Percentiles rank a stretch among this genome's conserved stretches.
Evolutionary conservation across 345 rosid species (phyloP).

Genomic region (Eucalyptus erythrocorys): DNA sequence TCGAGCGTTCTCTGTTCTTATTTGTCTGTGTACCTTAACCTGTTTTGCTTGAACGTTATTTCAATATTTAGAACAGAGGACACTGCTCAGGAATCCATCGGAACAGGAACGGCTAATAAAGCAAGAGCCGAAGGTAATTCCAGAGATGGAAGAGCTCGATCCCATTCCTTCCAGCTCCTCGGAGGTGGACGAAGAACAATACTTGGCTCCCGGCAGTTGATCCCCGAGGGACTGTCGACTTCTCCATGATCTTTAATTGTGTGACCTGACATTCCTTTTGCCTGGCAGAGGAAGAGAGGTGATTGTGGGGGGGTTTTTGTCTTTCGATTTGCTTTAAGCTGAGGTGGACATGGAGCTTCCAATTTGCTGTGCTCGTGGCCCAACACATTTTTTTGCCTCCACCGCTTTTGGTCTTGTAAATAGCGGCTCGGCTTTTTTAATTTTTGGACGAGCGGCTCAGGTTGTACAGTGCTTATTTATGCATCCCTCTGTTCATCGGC

Average conservation of each 20-base stretch:
- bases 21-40: slow-evolving; percentile 1
- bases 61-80: slow-evolving; percentile 15
- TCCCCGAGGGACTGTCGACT: neutral
- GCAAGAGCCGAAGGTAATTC: slow-evolving; percentile 30
- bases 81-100: slow-evolving; percentile 18
- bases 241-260: neutral
- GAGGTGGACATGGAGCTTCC: neutral
- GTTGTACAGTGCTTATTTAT: neutral
- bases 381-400: neutral
- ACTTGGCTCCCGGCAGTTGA: neutral
- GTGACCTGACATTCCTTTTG: neutral
- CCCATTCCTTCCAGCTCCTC: neutral
- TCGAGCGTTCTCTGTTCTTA: neutral
- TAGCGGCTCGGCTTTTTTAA: neutral
- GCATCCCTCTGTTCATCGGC: neutral
- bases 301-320: neutral
- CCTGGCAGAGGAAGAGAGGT: neutral
- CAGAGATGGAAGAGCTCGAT: neutral
- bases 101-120: slow-evolving; percentile 31
- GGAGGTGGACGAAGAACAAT: neutral
- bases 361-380: neutral
- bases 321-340: neutral
- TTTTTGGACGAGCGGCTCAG: neutral
- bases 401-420: neutral
- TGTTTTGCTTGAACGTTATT: slow-evolving; percentile 14